Base-by-base conservation (phyloP, 208 protist genomes). In the Trypanosoma boissoni region DNA sequence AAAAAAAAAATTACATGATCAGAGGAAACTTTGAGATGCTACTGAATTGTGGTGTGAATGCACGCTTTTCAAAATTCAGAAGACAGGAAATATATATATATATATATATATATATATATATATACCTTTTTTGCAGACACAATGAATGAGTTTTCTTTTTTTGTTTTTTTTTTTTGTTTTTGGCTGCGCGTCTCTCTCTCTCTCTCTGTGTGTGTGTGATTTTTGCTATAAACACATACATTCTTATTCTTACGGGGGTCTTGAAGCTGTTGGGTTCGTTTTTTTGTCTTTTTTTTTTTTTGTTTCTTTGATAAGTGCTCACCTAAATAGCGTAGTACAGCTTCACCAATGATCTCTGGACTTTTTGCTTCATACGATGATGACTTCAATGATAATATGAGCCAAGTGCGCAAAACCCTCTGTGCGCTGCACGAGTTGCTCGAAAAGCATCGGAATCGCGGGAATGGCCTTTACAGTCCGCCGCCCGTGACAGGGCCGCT, bases 321-420 rank as follows among this genome's bases (percentile, higher is more conserved):
- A 37, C 27, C 32, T 9, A n/a, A 18, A 12, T 2, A 49, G 24
- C 18, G 45, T 3, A 23, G 29, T 2, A 66, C 56, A 43, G 6
- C 60, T n/a, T n/a, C n/a, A n/a, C n/a, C n/a, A n/a, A n/a, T n/a
- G n/a, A n/a, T n/a, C 66, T 85, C 80, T 0, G 68, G 70, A 20
- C 69, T 92, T 16, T 76, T 92, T 42, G 57, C 64, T 2, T 79
- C 67, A 4, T 92, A 92, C 55, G 72, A 88, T 58, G 78, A 75
- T 24, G 80, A 88, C 68, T 83, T 82, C 59, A 63, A 75, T 21
- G 80, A 89, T 26, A 76, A 36, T 12, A 27, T 76, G 27, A 49
- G 56, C 31, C 48, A 67, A 54, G 56, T 75, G 9, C 64, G 63
- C 28, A 69, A 67, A 32, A 46, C 50, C 18, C 58, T 71, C 16